These are phyloP conservation scores for Biscogniauxia mediterranea DNA, from an alignment of 2,329 filamentous ascomycete genomes.

Conservation along the genomic window DNA sequence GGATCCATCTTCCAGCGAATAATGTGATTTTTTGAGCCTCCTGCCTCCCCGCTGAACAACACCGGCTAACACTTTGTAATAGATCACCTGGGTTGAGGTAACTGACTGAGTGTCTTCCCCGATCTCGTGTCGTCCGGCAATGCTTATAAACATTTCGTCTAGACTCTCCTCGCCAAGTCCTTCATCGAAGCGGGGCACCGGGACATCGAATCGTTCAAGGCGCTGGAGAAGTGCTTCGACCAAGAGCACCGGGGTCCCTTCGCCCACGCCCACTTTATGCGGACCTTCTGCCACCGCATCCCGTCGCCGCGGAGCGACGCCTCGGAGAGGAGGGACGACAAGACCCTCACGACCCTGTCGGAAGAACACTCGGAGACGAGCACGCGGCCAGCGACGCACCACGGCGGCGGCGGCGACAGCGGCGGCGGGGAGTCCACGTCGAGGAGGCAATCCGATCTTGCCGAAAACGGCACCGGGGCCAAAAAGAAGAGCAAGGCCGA, in stretches of 20 bases:
- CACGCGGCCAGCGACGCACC: slow-evolving; percentile 13
- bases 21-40: slow-evolving; percentile 34
- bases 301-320: slow-evolving; percentile 31
- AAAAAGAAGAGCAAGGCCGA: slow-evolving; percentile 39
- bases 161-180: slow-evolving; percentile 58
- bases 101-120: slow-evolving; percentile 1
- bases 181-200: slow-evolving; percentile 62
- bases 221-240: slow-evolving; percentile 58
- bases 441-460: slow-evolving; percentile 20
- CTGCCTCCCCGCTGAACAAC: slow-evolving; percentile 4
- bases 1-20: slow-evolving; percentile 54
- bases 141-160: slow-evolving; percentile 11
- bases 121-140: neutral
- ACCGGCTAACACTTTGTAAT: slow-evolving; percentile 26
- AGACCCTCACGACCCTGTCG: slow-evolving; percentile 25
- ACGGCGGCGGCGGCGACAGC: slow-evolving; percentile 14
- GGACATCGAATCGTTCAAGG: slow-evolving; percentile 64
- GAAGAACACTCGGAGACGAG: slow-evolving; percentile 30
- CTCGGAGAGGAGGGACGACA: slow-evolving; percentile 34
- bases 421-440: slow-evolving; percentile 14
- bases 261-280: slow-evolving; percentile 61
- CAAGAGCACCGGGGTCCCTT: slow-evolving; percentile 60
- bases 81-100: slow-evolving; percentile 61
- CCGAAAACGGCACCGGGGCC: slow-evolving; percentile 23
- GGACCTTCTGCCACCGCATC: slow-evolving; percentile 55